These are phyloP conservation scores for Ophioceras dolichostomum DNA, from an alignment of 2,329 filamentous ascomycete genomes.

Conservation along the genomic window DNA sequence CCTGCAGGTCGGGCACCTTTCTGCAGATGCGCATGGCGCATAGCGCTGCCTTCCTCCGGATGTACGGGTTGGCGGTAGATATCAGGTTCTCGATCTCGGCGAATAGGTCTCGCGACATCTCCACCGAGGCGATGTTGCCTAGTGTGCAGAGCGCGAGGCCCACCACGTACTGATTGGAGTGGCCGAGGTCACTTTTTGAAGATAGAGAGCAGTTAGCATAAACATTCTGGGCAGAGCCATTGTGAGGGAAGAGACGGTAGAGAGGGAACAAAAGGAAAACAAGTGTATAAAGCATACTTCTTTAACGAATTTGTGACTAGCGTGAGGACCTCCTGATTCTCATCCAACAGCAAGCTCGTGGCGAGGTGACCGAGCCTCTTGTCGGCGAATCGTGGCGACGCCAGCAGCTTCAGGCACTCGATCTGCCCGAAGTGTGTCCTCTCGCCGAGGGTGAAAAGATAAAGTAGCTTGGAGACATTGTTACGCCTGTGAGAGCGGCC, in stretches of 20 bases:
- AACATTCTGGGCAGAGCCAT: too few relatives aligned
- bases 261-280: not conserved
- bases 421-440: constrained; percentile 98
- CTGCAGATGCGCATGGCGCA: constrained; percentile 98
- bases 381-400: constrained; percentile 93
- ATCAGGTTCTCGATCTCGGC: constrained; percentile 88
- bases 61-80: constrained; percentile 94
- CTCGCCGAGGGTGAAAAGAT: constrained; percentile 95
- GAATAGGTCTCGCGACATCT: constrained; percentile 97
- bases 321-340: constrained; percentile 96
- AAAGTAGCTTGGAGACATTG: constrained; percentile 96
- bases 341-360: constrained; percentile 89
- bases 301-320: constrained; percentile 96
- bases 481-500: constrained; percentile 90
- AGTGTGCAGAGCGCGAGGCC: constrained; percentile 92
- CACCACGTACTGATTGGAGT: constrained; percentile 97
- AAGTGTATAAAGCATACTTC: constrained; percentile 47
- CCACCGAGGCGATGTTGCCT: constrained; percentile 93
- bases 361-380: constrained; percentile 92
- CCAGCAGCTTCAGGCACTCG: constrained; percentile 94
- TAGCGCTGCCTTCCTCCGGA: constrained; percentile 90
- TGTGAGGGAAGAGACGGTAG: too few relatives aligned
- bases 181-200: constrained; percentile 69
- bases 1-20: constrained; percentile 93
- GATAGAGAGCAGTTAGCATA: too few relatives aligned